Evolutionary conservation across 768 basidiomycete species (phyloP).

Genomic region (Calocybe indica): DNA sequence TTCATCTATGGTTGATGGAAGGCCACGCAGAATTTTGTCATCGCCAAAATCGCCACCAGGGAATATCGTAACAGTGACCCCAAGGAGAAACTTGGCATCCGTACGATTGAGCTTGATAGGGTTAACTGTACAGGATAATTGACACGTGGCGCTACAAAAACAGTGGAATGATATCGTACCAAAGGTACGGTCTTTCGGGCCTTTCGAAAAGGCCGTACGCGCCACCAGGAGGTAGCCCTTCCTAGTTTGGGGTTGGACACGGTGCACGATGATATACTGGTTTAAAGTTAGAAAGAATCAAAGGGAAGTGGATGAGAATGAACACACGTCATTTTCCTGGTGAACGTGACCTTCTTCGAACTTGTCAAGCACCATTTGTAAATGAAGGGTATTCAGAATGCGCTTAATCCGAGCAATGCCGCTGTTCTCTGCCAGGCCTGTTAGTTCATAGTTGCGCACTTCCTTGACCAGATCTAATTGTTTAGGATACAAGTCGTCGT

Average conservation of each 20-base stretch:
- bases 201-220: constrained; percentile 88
- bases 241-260: constrained; percentile 85
- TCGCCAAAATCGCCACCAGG: constrained; percentile 53
- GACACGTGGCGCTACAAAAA: background rate
- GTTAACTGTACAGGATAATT: constrained; percentile 45
- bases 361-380: constrained; percentile 86
- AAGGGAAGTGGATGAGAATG: background rate
- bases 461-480: constrained; percentile 87
- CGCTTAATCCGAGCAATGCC: constrained; percentile 59
- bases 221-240: constrained; percentile 90
- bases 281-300: background rate
- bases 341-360: constrained; percentile 94
- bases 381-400: constrained; percentile 79
- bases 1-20: constrained; percentile 63
- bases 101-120: constrained; percentile 82
- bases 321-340: constrained; percentile 88
- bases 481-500: constrained; percentile 96
- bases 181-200: constrained; percentile 71
- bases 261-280: constrained; percentile 90
- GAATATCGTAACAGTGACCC: constrained; percentile 64
- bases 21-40: constrained; percentile 54
- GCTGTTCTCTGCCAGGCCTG: constrained; percentile 46
- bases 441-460: constrained; percentile 71
- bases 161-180: constrained; percentile 41
- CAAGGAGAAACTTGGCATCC: constrained; percentile 74